Evolutionary conservation across 352 stramenopile genomes (phyloP), one percentile per base, ranked within the genome.

Genomic region (Pythium angustatum): DNA sequence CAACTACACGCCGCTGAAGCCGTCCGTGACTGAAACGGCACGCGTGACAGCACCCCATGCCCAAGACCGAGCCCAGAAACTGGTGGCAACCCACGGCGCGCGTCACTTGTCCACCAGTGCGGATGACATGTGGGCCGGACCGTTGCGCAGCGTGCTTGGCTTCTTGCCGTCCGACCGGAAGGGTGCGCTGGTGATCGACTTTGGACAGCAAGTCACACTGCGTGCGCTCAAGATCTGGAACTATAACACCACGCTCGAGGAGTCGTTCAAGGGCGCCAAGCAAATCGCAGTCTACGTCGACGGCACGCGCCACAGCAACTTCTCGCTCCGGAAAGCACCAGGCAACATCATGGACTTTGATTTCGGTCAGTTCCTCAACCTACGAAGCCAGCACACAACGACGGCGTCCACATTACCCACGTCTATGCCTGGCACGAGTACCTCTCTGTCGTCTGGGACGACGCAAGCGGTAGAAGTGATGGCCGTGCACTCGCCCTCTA

Each of bases 331-430:
- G 10, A 96, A 96, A 43, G 87, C 88, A 0, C 83, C 85, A 7
- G 86, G 85, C 5, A 85, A 89, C 69, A 66, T 79, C 50, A 90
- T 75, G 59, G 75, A 86, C 28, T 94, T 96, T 48, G 88, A 96
- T 61, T 96, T 93, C 66, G 83, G 83, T 1, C 88, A 96, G 66
- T 88, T 90, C 44, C 60, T 96, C 34, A 79, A 89, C 56, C 60
- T 90, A 14, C 56, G 58, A 30, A 58, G 48, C 33, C 57, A 64
- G 22, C 31, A 56, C 44, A 27, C 43, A 22, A n/a, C 28, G 17
- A 33, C 44, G 27, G 22, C 50, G 31, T 36, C 61, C 22, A 49
- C n/a, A 2, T 10, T 24, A n/a, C n/a, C 33, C 10, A 21, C 14
- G 15, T 5, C 43, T 17, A 24, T 21, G 15, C 10, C 48, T 17